Evolutionary conservation across 306 rosid species (phyloP).

Genomic region (Quercus alba): DNA sequence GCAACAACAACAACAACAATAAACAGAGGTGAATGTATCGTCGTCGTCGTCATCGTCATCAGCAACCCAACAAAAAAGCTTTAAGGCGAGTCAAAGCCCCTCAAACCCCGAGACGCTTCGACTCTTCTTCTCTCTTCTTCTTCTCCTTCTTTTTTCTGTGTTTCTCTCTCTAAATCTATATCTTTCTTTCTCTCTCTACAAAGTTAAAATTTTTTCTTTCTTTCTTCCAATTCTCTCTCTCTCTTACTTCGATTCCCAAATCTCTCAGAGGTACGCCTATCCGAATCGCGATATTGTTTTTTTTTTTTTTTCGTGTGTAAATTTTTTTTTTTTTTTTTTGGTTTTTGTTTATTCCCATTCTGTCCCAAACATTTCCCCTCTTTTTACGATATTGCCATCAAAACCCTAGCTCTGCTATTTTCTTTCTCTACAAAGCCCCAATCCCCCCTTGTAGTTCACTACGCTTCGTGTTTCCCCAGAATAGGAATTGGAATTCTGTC

Average conservation of each 20-base stretch:
- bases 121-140: constrained; percentile 12
- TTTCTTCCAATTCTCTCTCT: constrained; percentile 1
- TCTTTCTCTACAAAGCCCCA: constrained; percentile 5
- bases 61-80: no score
- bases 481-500: constrained; percentile 33
- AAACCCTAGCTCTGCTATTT: constrained; percentile 50
- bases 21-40: no score
- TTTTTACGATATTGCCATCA: constrained; percentile 25
- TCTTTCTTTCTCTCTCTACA: constrained; percentile 15
- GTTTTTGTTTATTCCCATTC: constrained; percentile 7
- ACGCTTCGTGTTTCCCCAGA: constrained; percentile 15
- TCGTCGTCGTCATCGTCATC: no score
- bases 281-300: constrained; percentile 4
- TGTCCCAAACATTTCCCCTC: neutral
- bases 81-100: no score
- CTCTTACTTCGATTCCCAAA: constrained; percentile 20
- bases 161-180: constrained; percentile 18
- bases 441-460: constrained; percentile 24
- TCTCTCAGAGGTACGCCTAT: constrained; percentile 29
- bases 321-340: neutral
- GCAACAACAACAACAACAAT: no score
- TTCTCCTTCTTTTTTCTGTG: neutral
- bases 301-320: no score
- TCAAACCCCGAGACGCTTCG: neutral
- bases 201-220: neutral